These are phyloP conservation scores for Talaromyces nanjingensis DNA, from an alignment of 495 filamentous ascomycete genomes.

Conservation along the genomic window DNA sequence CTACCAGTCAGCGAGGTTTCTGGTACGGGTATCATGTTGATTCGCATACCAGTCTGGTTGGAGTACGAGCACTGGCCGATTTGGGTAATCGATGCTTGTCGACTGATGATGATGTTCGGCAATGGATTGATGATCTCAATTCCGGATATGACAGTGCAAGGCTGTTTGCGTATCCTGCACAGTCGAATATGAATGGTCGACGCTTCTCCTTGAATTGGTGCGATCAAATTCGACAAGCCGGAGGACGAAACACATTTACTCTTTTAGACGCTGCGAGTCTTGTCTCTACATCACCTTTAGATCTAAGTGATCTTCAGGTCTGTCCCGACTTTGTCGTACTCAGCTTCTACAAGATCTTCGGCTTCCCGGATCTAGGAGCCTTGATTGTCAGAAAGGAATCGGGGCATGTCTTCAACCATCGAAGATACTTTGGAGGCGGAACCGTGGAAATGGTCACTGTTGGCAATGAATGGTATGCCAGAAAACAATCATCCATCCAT, in stretches of 20 bases:
- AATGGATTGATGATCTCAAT: conserved; percentile 47
- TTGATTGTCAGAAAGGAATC: conserved; percentile 73
- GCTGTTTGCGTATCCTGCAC: conserved; percentile 80
- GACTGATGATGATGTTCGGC: conserved; percentile 57
- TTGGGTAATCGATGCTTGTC: conserved; percentile 58
- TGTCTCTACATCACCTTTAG: conserved; percentile 67
- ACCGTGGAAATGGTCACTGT: conserved; percentile 75
- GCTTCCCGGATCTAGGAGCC: conserved; percentile 86
- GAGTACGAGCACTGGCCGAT: conserved; percentile 65
- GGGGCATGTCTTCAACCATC: conserved; percentile 51
- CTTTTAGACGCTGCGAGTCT: conserved; percentile 88
- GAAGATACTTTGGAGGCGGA: conserved; percentile 88
- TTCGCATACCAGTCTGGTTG: conserved; percentile 83
- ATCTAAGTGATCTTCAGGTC: conserved; percentile 51
- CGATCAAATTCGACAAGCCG: conserved; percentile 35
- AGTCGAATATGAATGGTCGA: conserved; percentile 91
- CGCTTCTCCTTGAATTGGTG: conserved; percentile 70
- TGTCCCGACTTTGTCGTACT: conserved; percentile 84
- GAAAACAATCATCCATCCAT: conserved; percentile 66
- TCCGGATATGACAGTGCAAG: conserved; percentile 17
- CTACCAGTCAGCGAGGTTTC: conserved; percentile 46
- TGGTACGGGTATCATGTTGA: conserved; percentile 79
- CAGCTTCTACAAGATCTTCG: conserved; percentile 96
- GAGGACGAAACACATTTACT: conserved; percentile 45
- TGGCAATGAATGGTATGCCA: conserved; percentile 55